Evolutionary conservation across 306 rosid genomes (phyloP), one percentile per base, ranked within the genome.

Genomic region (Ormosia emarginata): DNA sequence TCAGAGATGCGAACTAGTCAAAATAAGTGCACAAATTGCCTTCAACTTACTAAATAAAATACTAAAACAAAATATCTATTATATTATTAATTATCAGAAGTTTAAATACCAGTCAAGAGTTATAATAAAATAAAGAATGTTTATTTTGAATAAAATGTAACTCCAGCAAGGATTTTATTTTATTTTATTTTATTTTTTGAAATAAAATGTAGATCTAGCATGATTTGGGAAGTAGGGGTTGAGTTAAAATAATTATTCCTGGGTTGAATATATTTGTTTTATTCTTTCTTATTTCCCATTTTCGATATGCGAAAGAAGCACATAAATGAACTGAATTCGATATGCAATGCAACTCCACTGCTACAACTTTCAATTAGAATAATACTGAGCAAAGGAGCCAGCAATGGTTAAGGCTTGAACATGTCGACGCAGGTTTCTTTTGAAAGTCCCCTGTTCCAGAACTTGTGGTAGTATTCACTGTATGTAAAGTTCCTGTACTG

Each of bases 381-480:
- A 41, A 41, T 41, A 37, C 4, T 37, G 2, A 41, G 9, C 46
- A 2, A 8, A 41, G 46, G 46, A 7, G 46, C 46, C 10, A 41
- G 46, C 9, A 7, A 41, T 41, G 24, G 39, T 37, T 37, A 61
- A 50, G 50, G 24, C 71, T 76, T 87, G 76, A 87, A 87, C 66
- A 84, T 12, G 75, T 83, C 82, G 2, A 79, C 69, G 30, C 81
- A 71, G 8, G 85, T 83, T 80, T 66, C 76, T 24, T 80, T 83
- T 2, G 87, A 77, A 39, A 87, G 90, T 8, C 85, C 90, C 12
- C 93, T 87, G 61, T 89, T 90, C 98, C 99, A 95, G 80, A 95
- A 95, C 81, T 74, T 90, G 17, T 79, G 12, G 82, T 88, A 95
- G 66, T 93, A 95, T 58, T 95, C 94, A 2, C 75, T 8, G 58